Base-by-base conservation (phyloP, 441 rosid species). In the Syzygium malaccense region DNA sequence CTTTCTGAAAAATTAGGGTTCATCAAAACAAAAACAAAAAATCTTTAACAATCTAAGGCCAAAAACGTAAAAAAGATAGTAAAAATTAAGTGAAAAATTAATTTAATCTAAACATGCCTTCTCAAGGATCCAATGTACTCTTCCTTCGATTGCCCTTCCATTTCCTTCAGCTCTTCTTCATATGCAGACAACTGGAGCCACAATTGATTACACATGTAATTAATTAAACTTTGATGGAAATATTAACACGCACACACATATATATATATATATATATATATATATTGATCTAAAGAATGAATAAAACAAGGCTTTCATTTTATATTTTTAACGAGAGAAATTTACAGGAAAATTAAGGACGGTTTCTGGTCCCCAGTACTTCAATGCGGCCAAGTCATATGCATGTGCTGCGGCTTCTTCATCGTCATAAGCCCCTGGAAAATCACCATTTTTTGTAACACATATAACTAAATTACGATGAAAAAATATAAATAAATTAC, bases 371-470 rank as follows among this genome's bases (percentile, higher is more conserved):
- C 99, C 99, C 99, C 98, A 98, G 37, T 96, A 98, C 88, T 96
- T 98, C 91, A 98, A 92, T 92, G 99, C 99, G 15, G 99, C 99
- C 91, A 98, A 93, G 93, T 98, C 99, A 88, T 96, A 96, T 41
- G 99, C 97, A 92, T 93, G 99, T 88, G 99, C 98, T 7, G 98
- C 99, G 18, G 98, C 97, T 90, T 91, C 97, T 91, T 98, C 98
- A 86, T 96, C 94, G 83, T 96, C 97, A 87, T 98, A 95, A 18
- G 99, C 99, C 33, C 98, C 99, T 97, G 89, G 86, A 45, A 45
- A 85, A 26, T 89, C 83, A 87, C 87, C 28, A 10, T 68, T 68
- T 68, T 10, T 9, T 51, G n/a, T 33, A 25, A 15, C 19, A 57
- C 33, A 41, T 62, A 49, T 20, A 37, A 37, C 32, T 28, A 45